A percentile compares a stretch with the other conserved stretches of the same genome.
Evolutionary conservation across 768 basidiomycete species (phyloP).

Genomic region (Calocybe indica): DNA sequence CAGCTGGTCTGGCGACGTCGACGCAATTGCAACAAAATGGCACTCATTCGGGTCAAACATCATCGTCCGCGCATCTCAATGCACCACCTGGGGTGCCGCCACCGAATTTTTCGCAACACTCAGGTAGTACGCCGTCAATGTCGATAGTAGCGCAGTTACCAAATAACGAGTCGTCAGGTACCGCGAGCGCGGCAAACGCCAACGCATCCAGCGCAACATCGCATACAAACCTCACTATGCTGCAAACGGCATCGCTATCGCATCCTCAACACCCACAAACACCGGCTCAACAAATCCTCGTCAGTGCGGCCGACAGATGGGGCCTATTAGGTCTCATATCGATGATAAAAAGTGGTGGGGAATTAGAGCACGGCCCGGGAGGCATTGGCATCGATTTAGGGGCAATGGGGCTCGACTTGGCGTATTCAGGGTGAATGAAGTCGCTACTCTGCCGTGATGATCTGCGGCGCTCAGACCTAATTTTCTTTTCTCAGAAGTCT

Average conservation of each 20-base stretch:
- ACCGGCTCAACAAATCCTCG: constrained; percentile 89
- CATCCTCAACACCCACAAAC: constrained; percentile 65
- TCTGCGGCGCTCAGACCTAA: constrained; percentile 8
- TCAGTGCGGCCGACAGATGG: constrained; percentile 93
- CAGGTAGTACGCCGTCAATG: constrained; percentile 13
- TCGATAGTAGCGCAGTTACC: no score
- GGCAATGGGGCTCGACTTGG: constrained; percentile 89
- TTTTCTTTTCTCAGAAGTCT: constrained; percentile 48
- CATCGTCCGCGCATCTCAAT: constrained; percentile 42
- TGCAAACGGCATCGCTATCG: constrained; percentile 25
- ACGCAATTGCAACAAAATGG: constrained; percentile 38
- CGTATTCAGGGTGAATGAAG: constrained; percentile 65
- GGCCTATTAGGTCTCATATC: constrained; percentile 82
- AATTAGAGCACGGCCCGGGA: constrained; percentile 76
- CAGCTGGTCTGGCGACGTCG: constrained; percentile 14
- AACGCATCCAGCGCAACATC: constrained; percentile 29
- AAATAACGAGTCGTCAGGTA: constrained; percentile 3
- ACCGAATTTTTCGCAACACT: constrained; percentile 18
- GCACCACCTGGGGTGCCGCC: constrained; percentile 42
- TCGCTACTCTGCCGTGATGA: neutral
- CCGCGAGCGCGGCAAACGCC: constrained; percentile 26
- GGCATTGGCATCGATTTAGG: constrained; percentile 89
- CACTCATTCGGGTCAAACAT: constrained; percentile 28
- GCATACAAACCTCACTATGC: constrained; percentile 26
- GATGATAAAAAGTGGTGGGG: constrained; percentile 73